These are phyloP conservation scores for Leptomonas pyrrhocoris DNA, from an alignment of 208 protist genomes.

Conservation along the genomic window DNA sequence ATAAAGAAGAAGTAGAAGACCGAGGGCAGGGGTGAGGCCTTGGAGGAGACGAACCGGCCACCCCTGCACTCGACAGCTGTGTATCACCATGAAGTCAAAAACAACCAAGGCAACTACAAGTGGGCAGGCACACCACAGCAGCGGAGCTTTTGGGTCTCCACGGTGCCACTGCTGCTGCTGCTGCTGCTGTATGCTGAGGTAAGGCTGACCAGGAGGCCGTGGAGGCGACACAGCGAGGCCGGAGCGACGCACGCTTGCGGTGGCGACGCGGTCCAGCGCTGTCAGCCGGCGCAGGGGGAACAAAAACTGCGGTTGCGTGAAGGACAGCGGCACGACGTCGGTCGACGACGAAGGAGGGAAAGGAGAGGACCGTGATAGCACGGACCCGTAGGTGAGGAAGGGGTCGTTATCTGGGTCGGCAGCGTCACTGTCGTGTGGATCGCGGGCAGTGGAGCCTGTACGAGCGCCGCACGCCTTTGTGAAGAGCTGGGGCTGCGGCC, in stretches of 20 bases:
- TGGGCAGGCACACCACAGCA: conserved; percentile 15
- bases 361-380: not conserved
- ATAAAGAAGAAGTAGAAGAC: conserved; percentile 7
- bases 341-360: not conserved
- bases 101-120: conserved; percentile 9
- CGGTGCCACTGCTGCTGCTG: not conserved
- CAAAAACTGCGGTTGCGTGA: conserved; percentile 22
- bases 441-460: not conserved
- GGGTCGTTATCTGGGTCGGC: not conserved
- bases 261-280: not conserved
- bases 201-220: not conserved
- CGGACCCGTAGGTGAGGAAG: conserved; percentile 2
- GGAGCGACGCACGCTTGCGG: not conserved
- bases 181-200: not conserved
- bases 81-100: conserved; percentile 11
- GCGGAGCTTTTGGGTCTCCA: conserved; percentile 11
- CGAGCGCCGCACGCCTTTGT: not conserved
- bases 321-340: conserved; percentile 1
- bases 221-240: not conserved
- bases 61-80: conserved; percentile 2
- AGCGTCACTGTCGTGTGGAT: not conserved
- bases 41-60: conserved; percentile 12
- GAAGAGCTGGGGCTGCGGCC: conserved; percentile 8
- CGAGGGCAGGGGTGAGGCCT: conserved; percentile 16
- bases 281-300: conserved; percentile 1